Conservation (phyloP, 176 grass and related monocot species). For the Oryza glaberrima region DNA sequence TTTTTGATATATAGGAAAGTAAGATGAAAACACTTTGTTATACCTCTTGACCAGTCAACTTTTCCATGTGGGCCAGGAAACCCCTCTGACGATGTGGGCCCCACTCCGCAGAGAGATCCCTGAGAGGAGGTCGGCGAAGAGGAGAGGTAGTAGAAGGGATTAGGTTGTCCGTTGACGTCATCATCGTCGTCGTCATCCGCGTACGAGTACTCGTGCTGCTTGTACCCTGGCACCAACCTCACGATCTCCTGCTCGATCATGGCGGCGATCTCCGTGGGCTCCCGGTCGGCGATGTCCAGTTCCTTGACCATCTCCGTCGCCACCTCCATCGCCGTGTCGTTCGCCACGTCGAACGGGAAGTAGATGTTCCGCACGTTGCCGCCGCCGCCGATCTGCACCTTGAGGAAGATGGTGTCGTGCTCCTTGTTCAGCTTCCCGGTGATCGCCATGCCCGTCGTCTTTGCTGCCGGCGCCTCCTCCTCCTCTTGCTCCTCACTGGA, state of each 20-base stretch:
- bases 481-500: not conserved
- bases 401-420: conserved; percentile 84
- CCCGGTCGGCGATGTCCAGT: conserved; percentile 71
- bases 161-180: conserved; percentile 32
- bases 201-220: conserved; percentile 31
- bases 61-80: conserved; percentile 29
- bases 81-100: conserved; percentile 4
- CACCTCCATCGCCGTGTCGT: conserved; percentile 82
- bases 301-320: conserved; percentile 95
- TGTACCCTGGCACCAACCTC: conserved; percentile 53
- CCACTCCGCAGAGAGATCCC: conserved; percentile 46
- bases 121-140: conserved; percentile 73
- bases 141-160: conserved; percentile 62
- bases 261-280: conserved; percentile 70
- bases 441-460: conserved; percentile 66
- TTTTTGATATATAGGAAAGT: too few relatives aligned
- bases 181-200: conserved; percentile 43
- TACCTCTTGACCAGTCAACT: conserved; percentile 52
- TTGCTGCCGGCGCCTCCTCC: not conserved
- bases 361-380: conserved; percentile 70
- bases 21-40: not conserved
- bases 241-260: conserved; percentile 83
- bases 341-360: conserved; percentile 77
- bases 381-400: conserved; percentile 74
- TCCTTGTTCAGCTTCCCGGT: conserved; percentile 90